Percentiles rank a stretch among this genome's conserved stretches.
Conservation (phyloP, 805 yeast genomes). For the Nakazawaea wickerhamii region DNA sequence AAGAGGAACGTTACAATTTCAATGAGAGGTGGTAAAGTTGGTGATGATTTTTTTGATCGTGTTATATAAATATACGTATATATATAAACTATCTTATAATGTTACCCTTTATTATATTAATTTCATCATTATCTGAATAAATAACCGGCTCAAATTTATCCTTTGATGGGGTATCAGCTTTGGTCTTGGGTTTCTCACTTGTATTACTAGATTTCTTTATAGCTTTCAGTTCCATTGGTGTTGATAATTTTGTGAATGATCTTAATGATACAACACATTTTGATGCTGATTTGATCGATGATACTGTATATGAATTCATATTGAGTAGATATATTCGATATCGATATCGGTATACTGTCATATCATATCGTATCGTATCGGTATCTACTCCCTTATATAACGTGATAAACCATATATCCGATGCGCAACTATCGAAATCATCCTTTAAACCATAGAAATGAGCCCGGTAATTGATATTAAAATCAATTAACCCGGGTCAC, state of each 20-base stretch:
- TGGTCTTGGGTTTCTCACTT: no score
- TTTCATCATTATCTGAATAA: slow-evolving; percentile 19
- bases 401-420: no score
- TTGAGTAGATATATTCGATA: background rate
- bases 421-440: no score
- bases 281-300: slow-evolving; percentile 10
- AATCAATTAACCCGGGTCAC: no score
- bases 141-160: slow-evolving; percentile 29
- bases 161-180: no score
- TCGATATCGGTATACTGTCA: no score
- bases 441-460: no score
- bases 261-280: slow-evolving; percentile 10
- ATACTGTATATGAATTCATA: background rate
- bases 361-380: no score
- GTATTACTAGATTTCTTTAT: no score
- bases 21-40: slow-evolving; percentile 70
- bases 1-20: slow-evolving; percentile 49
- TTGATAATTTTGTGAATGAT: slow-evolving; percentile 12
- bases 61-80: slow-evolving; percentile 32
- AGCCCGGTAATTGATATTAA: no score
- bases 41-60: slow-evolving; percentile 54
- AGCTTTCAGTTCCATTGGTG: slow-evolving; percentile 27
- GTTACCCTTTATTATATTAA: slow-evolving; percentile 22
- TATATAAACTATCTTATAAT: no score
- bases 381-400: no score